Evolutionary conservation across 768 basidiomycete genomes (phyloP).

Genomic region (Panaeolus papilionaceus): DNA sequence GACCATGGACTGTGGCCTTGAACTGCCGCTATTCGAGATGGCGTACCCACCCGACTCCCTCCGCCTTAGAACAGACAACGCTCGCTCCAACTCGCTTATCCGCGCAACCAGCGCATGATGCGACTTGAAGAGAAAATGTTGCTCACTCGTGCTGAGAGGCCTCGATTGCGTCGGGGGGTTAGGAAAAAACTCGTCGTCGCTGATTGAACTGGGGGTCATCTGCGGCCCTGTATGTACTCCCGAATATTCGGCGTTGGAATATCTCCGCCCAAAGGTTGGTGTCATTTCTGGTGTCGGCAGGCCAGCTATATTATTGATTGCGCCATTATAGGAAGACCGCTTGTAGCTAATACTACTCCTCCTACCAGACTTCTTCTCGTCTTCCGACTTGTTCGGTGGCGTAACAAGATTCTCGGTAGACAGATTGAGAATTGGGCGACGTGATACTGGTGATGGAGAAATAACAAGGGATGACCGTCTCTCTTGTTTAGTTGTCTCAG

Average conservation of each 20-base stretch:
- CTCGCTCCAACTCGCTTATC: constrained; percentile 81
- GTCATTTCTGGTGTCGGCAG: constrained; percentile 81
- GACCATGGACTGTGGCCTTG: constrained; percentile 56
- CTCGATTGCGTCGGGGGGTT: constrained; percentile 44
- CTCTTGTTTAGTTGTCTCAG: constrained; percentile 28
- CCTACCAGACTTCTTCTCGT: constrained; percentile 44
- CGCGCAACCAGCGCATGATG: constrained; percentile 84
- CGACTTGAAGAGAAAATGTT: constrained; percentile 86
- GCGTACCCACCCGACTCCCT: constrained; percentile 40
- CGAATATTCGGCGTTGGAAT: constrained; percentile 34
- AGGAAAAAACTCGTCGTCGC: constrained; percentile 52
- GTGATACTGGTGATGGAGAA: constrained; percentile 37
- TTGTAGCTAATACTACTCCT: constrained; percentile 84
- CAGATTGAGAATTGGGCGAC: constrained; percentile 46
- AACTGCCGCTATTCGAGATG: constrained; percentile 43
- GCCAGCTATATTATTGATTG: constrained; percentile 41
- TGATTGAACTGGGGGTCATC: constrained; percentile 18
- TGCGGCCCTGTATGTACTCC: not conserved
- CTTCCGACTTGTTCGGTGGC: constrained; percentile 33
- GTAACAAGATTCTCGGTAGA: constrained; percentile 34
- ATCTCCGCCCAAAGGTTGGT: constrained; percentile 51
- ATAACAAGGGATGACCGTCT: constrained; percentile 42
- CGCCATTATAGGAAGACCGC: constrained; percentile 47
- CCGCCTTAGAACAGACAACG: constrained; percentile 51
- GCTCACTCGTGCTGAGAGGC: constrained; percentile 75